Base-by-base conservation (phyloP, 1,139 yeast species). In the Candida sp. region DNA sequence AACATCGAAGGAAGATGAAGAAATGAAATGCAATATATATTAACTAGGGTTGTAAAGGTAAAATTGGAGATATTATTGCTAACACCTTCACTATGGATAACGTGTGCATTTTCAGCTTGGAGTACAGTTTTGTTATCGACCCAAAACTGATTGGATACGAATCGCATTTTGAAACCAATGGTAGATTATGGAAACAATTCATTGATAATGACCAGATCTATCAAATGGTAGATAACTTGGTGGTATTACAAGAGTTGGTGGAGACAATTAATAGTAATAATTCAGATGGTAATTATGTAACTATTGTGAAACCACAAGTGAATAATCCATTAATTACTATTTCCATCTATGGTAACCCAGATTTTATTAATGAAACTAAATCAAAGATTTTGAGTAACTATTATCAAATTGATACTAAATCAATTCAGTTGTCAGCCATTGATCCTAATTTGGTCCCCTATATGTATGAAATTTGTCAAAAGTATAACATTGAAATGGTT, bases 401-500 rank as follows among this genome's bases (percentile, higher is more conserved):
- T 52, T 66, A 63, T 46, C 70, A 62, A 43, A 62, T 75, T 6
- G 64, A 57, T 41, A 56, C 57, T 49, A 68, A 74, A 47, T 55
- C 63, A 22, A 57, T 76, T 35, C 56, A 57, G 4, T 51, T 76
- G 42, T 52, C 58, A 23, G 50, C 54, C 1, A 42, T 45, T 8
- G 68, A 62, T 45, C 56, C 64, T 44, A 46, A 55, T 44, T 51
- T 49, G 19, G 56, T 68, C 21, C 52, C 55, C 29, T 54, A 60
- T 12, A 55, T 84, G 46, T 59, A 64, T 19, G 62, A 68, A 22
- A 55, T 83, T 22, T 73, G 84, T 5, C 51, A 60, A 12, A 68
- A 61, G 42, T 73, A 73, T 49, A 61, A 69, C 3, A 82, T 81
- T 9, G 81, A 82, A 46, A 68, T 82, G 29, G 29, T 25, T 6